Evolutionary conservation across 2,329 filamentous ascomycete species (phyloP).

Genomic region (Penicillium psychrosexuale): DNA sequence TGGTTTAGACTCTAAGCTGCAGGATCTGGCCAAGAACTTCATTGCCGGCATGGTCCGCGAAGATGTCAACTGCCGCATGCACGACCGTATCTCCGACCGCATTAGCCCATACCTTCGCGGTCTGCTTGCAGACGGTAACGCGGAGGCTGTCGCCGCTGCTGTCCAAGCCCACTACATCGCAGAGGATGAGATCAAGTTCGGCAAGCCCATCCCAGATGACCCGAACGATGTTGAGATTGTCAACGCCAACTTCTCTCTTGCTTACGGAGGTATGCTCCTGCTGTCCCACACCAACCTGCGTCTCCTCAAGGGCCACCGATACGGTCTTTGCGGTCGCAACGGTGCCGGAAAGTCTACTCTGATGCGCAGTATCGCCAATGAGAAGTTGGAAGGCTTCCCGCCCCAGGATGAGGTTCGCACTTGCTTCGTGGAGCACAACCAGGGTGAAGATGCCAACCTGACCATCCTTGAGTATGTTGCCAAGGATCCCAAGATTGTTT

Average conservation of each 20-base stretch:
- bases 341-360: conserved; percentile 98
- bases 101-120: conserved; percentile 73
- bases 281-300: conserved; percentile 94
- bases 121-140: conserved; percentile 61
- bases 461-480: conserved; percentile 90
- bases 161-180: conserved; percentile 76
- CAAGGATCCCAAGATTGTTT: conserved; percentile 82
- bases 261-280: conserved; percentile 95
- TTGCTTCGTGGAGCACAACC: conserved; percentile 98
- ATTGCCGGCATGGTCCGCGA: conserved; percentile 82
- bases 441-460: conserved; percentile 94
- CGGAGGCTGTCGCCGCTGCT: conserved; percentile 65
- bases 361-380: conserved; percentile 92
- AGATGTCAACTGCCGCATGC: conserved; percentile 77
- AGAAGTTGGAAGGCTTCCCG: conserved; percentile 96
- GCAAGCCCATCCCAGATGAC: conserved; percentile 79
- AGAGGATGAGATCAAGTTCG: conserved; percentile 84
- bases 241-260: conserved; percentile 94
- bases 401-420: conserved; percentile 87
- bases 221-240: conserved; percentile 94
- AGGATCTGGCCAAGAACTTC: conserved; percentile 67
- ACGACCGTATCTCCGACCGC: conserved; percentile 66
- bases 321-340: conserved; percentile 94
- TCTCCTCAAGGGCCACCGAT: conserved; percentile 92
- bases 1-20: conserved; percentile 59